Conservation (phyloP, 2,329 filamentous ascomycete genomes). For the Penicillium hesseltinei region DNA sequence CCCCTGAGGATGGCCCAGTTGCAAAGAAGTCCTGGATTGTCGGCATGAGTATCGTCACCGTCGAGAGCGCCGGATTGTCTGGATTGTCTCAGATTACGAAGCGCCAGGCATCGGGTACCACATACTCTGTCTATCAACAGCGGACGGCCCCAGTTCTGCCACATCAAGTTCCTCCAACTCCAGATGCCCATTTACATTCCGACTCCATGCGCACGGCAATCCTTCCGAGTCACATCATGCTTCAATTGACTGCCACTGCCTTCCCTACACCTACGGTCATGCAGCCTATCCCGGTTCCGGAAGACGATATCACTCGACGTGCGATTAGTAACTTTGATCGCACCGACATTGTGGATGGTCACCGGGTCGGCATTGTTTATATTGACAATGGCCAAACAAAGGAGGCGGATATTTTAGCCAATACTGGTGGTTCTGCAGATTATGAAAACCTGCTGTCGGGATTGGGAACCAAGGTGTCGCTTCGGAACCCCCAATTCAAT, state of each 20-base stretch:
- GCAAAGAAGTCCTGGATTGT: constrained; percentile 51
- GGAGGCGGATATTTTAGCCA: constrained; percentile 82
- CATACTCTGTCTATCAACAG: constrained; percentile 49
- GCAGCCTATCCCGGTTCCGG: constrained; percentile 74
- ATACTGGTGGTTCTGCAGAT: constrained; percentile 79
- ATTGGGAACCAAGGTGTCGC: constrained; percentile 74
- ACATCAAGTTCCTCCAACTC: constrained; percentile 45
- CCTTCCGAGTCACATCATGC: constrained; percentile 47
- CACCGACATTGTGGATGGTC: constrained; percentile 85
- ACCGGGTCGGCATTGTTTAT: constrained; percentile 94
- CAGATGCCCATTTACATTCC: constrained; percentile 40
- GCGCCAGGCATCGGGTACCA: constrained; percentile 51
- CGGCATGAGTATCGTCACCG: constrained; percentile 52
- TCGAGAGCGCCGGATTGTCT: constrained; percentile 49
- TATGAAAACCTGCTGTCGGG: constrained; percentile 82
- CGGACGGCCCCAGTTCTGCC: constrained; percentile 46
- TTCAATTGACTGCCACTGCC: constrained; percentile 45
- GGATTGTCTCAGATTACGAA: constrained; percentile 52
- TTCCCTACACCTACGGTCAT: constrained; percentile 49
- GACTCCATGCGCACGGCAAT: constrained; percentile 42
- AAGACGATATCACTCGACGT: constrained; percentile 67
- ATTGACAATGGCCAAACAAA: constrained; percentile 81
- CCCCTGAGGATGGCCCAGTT: constrained; percentile 43
- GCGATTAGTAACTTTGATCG: constrained; percentile 80
- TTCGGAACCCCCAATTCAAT: constrained; percentile 85